A percentile compares a stretch with the other conserved stretches of the same genome.
These are phyloP conservation scores for Hyphopichia wangnamkhiaoensis DNA, from an alignment of 1,139 yeast species.

Conservation along the genomic window DNA sequence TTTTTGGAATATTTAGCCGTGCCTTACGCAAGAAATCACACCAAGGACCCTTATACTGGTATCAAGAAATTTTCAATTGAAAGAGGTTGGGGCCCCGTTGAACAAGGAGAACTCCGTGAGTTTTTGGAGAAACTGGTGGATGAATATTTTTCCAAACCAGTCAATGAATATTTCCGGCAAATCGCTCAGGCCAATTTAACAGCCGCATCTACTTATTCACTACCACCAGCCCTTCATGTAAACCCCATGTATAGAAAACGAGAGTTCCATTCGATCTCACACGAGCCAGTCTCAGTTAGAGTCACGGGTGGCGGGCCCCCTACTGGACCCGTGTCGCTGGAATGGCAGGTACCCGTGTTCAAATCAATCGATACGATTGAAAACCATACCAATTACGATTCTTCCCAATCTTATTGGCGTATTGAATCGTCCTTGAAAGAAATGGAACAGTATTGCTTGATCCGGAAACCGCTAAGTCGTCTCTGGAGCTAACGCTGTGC, in stretches of 20 bases:
- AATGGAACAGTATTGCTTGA: conserved; percentile 30
- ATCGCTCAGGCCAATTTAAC: conserved; percentile 10
- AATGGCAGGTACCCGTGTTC: not conserved
- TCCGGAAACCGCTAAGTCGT: conserved; percentile 9
- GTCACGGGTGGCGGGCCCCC: not conserved
- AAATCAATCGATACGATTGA: conserved; percentile 4
- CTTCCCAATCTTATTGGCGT: conserved; percentile 24
- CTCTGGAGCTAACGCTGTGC: conserved; percentile 4
- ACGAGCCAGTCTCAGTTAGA: not conserved
- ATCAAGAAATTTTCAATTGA: conserved; percentile 19
- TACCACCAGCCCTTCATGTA: not conserved
- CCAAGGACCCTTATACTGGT: conserved; percentile 6
- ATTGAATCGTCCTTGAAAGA: conserved; percentile 30
- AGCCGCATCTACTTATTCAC: conserved; percentile 13
- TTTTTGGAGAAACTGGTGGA: conserved; percentile 1
- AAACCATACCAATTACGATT: not conserved
- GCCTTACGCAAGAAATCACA: not conserved
- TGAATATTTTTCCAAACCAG: not conserved
- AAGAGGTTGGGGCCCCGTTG: conserved; percentile 30
- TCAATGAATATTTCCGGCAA: not conserved
- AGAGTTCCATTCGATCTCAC: not conserved
- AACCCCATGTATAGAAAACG: conserved; percentile 1
- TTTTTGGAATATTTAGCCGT: conserved; percentile 1
- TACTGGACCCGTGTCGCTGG: not conserved
- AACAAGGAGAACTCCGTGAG: not conserved